Conservation (phyloP, 1,284 basidiomycete species). For the Cerioporus squamosus region DNA sequence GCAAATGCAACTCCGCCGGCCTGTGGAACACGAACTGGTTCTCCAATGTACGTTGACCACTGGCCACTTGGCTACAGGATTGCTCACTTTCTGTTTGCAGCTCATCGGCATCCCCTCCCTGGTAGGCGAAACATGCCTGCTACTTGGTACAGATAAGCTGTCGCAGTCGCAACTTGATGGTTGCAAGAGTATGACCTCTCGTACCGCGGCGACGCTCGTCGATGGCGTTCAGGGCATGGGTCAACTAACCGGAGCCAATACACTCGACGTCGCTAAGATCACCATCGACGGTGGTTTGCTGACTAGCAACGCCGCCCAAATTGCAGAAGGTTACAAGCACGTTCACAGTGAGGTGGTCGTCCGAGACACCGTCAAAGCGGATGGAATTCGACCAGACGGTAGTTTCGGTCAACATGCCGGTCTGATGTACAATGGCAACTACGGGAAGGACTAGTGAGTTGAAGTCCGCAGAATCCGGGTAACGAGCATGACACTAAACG, state of each 20-base stretch:
- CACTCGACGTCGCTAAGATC: slow-evolving; percentile 59
- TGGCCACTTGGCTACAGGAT: not conserved
- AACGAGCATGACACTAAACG: not conserved
- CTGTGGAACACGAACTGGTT: slow-evolving; percentile 76
- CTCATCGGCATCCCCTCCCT: slow-evolving; percentile 63
- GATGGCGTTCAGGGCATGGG: slow-evolving; percentile 48
- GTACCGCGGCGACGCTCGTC: slow-evolving; percentile 56
- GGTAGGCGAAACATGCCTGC: slow-evolving; percentile 59
- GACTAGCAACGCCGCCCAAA: slow-evolving; percentile 44
- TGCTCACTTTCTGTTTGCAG: slow-evolving; percentile 31
- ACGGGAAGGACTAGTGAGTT: slow-evolving; percentile 65
- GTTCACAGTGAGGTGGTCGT: slow-evolving; percentile 55
- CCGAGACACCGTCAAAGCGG: slow-evolving; percentile 46
- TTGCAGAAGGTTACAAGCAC: slow-evolving; percentile 52
- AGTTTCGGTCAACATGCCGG: slow-evolving; percentile 66
- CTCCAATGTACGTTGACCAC: slow-evolving; percentile 38
- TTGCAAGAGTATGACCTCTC: slow-evolving; percentile 55
- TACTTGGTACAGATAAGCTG: slow-evolving; percentile 50
- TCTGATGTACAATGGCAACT: slow-evolving; percentile 67
- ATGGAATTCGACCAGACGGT: slow-evolving; percentile 68
- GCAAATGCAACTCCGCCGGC: slow-evolving; percentile 61
- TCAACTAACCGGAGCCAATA: slow-evolving; percentile 64
- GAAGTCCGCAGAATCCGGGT: not conserved
- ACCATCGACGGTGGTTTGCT: slow-evolving; percentile 56
- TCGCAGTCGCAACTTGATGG: slow-evolving; percentile 44